Conservation (phyloP, 1,284 basidiomycete genomes). For the Tausonia pullulans region DNA sequence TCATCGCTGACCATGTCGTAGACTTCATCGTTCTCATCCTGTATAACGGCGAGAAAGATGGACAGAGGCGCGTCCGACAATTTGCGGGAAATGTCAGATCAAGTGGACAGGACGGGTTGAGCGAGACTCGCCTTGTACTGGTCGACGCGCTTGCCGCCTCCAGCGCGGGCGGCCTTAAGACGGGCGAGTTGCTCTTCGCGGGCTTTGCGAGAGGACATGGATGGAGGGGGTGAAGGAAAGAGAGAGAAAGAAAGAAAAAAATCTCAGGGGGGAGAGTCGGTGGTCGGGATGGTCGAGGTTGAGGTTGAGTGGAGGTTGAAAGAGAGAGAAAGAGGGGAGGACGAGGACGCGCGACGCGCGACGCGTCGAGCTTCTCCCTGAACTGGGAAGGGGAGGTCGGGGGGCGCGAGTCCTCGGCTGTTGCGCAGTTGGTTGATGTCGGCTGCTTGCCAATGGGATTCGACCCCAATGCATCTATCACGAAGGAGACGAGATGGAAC, state of each 20-base stretch:
- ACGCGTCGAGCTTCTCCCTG: background rate
- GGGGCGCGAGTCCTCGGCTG: too few relatives aligned
- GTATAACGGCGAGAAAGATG: background rate
- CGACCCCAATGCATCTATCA: too few relatives aligned
- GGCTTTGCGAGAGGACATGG: slow-evolving; percentile 13
- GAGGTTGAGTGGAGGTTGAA: background rate
- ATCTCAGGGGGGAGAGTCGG: background rate
- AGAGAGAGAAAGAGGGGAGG: too few relatives aligned
- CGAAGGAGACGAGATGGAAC: too few relatives aligned
- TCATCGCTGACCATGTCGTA: slow-evolving; percentile 92
- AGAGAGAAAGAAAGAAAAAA: background rate
- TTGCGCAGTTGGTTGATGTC: too few relatives aligned
- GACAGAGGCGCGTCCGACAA: background rate
- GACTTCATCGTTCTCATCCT: slow-evolving; percentile 38
- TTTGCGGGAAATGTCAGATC: background rate
- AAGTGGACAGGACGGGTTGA: background rate
- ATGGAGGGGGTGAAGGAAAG: background rate
- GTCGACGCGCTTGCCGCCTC: slow-evolving; percentile 32
- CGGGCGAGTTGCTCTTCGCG: slow-evolving; percentile 29
- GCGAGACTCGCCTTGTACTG: slow-evolving; percentile 38
- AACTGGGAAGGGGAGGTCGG: background rate
- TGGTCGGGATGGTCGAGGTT: background rate
- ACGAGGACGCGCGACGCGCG: too few relatives aligned
- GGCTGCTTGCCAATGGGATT: too few relatives aligned
- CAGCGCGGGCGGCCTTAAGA: slow-evolving; percentile 36